phyloP scores from a whole-genome alignment of 495 filamentous ascomycete species.

The Letharia columbiana region DNA sequence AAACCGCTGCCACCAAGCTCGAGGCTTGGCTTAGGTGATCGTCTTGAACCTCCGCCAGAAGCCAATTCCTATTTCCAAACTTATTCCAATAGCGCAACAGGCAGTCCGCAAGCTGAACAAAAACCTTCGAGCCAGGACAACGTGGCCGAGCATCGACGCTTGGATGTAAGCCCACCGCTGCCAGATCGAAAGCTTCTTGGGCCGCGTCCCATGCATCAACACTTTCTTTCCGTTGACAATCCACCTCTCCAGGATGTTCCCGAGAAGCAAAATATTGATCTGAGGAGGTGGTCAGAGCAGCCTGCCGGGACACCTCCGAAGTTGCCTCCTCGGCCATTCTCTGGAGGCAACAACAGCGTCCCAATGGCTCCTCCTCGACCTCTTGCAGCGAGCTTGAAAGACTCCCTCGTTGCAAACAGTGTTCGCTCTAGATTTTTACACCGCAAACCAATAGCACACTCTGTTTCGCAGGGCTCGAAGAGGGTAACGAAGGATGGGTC shows the following conservation, averaged over 20 bases:
- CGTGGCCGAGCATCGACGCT: conserved; percentile 73
- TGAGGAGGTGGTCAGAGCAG: conserved; percentile 21
- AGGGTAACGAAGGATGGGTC: neutral
- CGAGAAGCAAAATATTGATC: conserved; percentile 11
- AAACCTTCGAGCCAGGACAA: conserved; percentile 52
- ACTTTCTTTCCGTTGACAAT: conserved; percentile 6
- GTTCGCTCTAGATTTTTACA: neutral
- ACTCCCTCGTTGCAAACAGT: neutral
- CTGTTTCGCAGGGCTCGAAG: neutral
- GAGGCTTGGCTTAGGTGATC: conserved; percentile 41
- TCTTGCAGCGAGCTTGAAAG: neutral
- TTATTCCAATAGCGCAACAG: neutral
- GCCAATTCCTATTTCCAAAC: conserved; percentile 10
- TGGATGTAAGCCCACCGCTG: conserved; percentile 49
- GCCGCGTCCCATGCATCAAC: conserved; percentile 21
- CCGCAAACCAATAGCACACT: neutral
- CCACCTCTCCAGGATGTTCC: conserved; percentile 10
- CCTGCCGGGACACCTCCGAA: conserved; percentile 25
- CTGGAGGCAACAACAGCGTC: neutral
- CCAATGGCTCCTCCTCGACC: conserved; percentile 26
- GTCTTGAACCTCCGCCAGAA: conserved; percentile 32
- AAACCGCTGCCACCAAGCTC: conserved; percentile 58
- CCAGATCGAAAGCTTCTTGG: conserved; percentile 19
- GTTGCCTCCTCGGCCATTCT: conserved; percentile 28
- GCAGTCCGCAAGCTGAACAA: conserved; percentile 1